Conservation (phyloP, 768 basidiomycete species). For the Boletus reticuloceps region DNA sequence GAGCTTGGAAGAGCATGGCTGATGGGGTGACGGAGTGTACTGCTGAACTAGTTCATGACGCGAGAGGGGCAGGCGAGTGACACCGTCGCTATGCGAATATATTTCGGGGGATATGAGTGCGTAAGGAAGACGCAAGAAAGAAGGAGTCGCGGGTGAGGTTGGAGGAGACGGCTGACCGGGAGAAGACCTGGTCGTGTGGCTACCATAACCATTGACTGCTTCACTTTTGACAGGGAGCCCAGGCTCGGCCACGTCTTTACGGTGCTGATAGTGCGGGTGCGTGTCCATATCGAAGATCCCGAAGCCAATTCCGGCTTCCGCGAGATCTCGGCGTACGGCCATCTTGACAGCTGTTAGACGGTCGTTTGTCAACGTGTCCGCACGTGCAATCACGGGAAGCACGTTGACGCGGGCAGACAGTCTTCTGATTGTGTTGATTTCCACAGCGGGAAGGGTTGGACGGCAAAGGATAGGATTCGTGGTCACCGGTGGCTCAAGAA, state of each 20-base stretch:
- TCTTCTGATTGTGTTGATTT: slow-evolving; percentile 76
- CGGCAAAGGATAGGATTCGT: slow-evolving; percentile 68
- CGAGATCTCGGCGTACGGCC: slow-evolving; percentile 77
- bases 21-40: slow-evolving; percentile 60
- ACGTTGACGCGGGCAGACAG: slow-evolving; percentile 83
- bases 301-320: slow-evolving; percentile 83
- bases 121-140: slow-evolving; percentile 72
- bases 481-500: slow-evolving; percentile 75
- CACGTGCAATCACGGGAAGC: slow-evolving; percentile 80
- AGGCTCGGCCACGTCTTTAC: slow-evolving; percentile 43
- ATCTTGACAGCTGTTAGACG: slow-evolving; percentile 76
- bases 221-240: slow-evolving; percentile 47
- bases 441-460: slow-evolving; percentile 63
- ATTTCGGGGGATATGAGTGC: slow-evolving; percentile 81
- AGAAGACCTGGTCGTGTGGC: slow-evolving; percentile 49
- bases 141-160: slow-evolving; percentile 59
- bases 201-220: slow-evolving; percentile 49
- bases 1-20: slow-evolving; percentile 43
- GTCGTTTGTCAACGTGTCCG: slow-evolving; percentile 80
- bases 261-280: slow-evolving; percentile 46
- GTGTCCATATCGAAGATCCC: slow-evolving; percentile 83
- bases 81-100: slow-evolving; percentile 83
- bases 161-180: slow-evolving; percentile 59
- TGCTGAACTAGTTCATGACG: slow-evolving; percentile 73
- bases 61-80: slow-evolving; percentile 51